phyloP scores from a whole-genome alignment of 352 stramenopile genomes.

The Phytophthora sp. region DNA sequence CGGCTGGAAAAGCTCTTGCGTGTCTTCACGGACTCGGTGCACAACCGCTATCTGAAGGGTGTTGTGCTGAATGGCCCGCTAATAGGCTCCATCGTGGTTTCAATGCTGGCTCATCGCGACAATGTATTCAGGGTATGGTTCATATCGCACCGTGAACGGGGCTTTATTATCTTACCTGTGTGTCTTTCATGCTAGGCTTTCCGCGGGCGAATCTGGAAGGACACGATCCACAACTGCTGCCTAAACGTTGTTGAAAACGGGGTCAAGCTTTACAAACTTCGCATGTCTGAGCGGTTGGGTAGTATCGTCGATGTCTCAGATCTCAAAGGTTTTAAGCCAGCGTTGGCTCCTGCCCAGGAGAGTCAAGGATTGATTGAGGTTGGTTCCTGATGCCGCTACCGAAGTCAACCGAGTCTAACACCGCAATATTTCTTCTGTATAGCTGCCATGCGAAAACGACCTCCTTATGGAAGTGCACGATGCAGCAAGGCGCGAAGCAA shows the following conservation, averaged over 20 bases:
- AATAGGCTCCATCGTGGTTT: slow-evolving; percentile 72
- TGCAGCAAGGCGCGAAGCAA: slow-evolving; percentile 53
- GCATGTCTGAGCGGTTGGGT: slow-evolving; percentile 69
- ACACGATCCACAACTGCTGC: slow-evolving; percentile 83
- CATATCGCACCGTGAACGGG: neutral
- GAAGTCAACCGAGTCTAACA: neutral
- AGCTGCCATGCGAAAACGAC: slow-evolving; percentile 70
- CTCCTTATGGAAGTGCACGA: slow-evolving; percentile 56
- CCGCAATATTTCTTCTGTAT: slow-evolving; percentile 6
- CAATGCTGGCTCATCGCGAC: slow-evolving; percentile 71
- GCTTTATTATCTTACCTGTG: neutral
- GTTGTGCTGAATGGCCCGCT: slow-evolving; percentile 78
- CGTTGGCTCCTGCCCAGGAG: slow-evolving; percentile 35
- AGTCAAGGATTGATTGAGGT: slow-evolving; percentile 49
- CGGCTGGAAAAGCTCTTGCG: slow-evolving; percentile 68
- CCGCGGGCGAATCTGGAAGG: slow-evolving; percentile 69
- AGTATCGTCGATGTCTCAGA: slow-evolving; percentile 80
- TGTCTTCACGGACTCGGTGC: slow-evolving; percentile 59
- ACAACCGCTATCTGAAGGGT: slow-evolving; percentile 71
- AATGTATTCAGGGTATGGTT: slow-evolving; percentile 67
- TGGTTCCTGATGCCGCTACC: too few relatives aligned
- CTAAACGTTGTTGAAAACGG: slow-evolving; percentile 80
- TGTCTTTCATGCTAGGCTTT: slow-evolving; percentile 49
- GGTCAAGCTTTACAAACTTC: slow-evolving; percentile 82
- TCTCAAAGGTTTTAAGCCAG: slow-evolving; percentile 57